A percentile compares a stretch with the other conserved stretches of the same genome.
phyloP scores from a whole-genome alignment of 2,329 filamentous ascomycete species.

The Pyrenophora teres region DNA sequence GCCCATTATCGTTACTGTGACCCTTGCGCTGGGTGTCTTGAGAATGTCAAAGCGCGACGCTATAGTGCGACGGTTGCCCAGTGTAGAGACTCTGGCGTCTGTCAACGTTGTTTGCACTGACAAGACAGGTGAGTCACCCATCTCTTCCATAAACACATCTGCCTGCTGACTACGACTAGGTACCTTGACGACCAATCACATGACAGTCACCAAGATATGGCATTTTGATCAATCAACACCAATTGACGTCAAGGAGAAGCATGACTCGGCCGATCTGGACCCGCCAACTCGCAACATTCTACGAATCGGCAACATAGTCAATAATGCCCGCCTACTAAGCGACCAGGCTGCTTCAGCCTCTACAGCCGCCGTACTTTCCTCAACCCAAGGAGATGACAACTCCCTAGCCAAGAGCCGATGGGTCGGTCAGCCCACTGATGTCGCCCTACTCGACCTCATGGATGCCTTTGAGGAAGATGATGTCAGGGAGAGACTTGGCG shows the following conservation, averaged over 20 bases:
- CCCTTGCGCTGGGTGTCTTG: conserved; percentile 89
- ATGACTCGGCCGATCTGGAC: conserved; percentile 63
- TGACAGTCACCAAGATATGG: conserved; percentile 98
- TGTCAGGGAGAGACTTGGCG: conserved; percentile 82
- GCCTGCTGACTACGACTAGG: conserved; percentile 53
- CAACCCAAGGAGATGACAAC: conserved; percentile 69
- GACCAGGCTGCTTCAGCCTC: conserved; percentile 71
- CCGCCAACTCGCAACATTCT: conserved; percentile 79
- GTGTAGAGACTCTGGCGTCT: conserved; percentile 96
- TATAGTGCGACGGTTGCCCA: conserved; percentile 93
- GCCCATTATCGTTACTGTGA: conserved; percentile 98
- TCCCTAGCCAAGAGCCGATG: conserved; percentile 80
- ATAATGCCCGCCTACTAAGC: conserved; percentile 83
- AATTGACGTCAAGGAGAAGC: conserved; percentile 62
- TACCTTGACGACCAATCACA: conserved; percentile 95
- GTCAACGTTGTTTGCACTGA: conserved; percentile 99
- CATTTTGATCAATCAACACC: conserved; percentile 73
- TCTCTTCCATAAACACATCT: background rate
- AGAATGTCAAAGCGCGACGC: conserved; percentile 95
- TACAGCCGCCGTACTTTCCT: conserved; percentile 81
- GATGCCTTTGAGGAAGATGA: conserved; percentile 92
- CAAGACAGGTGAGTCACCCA: conserved; percentile 71
- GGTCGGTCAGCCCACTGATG: conserved; percentile 96
- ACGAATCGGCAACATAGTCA: conserved; percentile 93
- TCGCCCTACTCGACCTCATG: conserved; percentile 92